Base-by-base conservation (phyloP, 257 asterid species). In the Capsicum chinense region DNA sequence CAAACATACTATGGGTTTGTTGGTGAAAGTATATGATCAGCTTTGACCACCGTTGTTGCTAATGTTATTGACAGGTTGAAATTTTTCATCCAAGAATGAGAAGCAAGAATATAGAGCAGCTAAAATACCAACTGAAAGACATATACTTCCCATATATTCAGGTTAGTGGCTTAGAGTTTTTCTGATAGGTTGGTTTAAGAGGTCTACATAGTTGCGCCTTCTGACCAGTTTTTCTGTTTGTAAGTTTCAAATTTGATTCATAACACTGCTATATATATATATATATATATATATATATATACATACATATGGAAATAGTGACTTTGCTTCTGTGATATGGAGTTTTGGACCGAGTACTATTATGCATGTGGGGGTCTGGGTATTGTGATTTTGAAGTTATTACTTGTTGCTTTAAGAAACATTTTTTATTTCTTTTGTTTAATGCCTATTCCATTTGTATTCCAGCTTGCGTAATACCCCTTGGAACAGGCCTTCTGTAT, bases 91-190 rank as follows among this genome's bases (percentile, higher is more conserved):
- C 92, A 48, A 86, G 66, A 82, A 83, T 82, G 89, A 87, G 83
- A 60, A 44, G 11, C 39, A 5, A 60, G 82, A 86, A 80, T 66
- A 10, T 88, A 56, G 35, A 56, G 26, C 86, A 81, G 42, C 86
- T 94, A n/a, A 90, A 37, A 62, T 56, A 87, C 88, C 86, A 74
- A 64, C 82, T 94, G 86, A 92, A 94, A 87, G 98, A 93, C 87
- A 92, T 94, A 56, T 94, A 93, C 89, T 94, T 93, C 86, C 98
- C 98, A 0, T 94, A 93, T 85, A 90, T 94, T 85, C 97, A 94
- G 98, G 98, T 93, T 83, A 54, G 82, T 78, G 66, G 64, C 63
- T 78, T 15, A 14, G 33, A 52, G 33, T 78, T 54, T 76, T 52
- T 54, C 60, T 78, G 50, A 26, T 78, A 3, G 2, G 26, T 44